Evolutionary conservation across 1,139 yeast species (phyloP).

Genomic region (Yamadazyma aaseri): DNA sequence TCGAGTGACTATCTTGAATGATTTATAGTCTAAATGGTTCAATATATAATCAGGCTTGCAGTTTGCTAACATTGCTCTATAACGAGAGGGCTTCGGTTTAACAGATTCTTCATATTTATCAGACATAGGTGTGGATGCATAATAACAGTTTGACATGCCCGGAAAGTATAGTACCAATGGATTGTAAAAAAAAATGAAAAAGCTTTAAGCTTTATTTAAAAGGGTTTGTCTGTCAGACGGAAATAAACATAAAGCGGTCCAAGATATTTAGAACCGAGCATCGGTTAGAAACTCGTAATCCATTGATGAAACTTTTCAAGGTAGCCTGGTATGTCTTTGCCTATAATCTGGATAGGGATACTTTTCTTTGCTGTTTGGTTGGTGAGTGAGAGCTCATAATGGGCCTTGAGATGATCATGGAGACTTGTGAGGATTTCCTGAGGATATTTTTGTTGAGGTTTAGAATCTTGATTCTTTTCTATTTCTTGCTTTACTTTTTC

Average conservation of each 20-base stretch:
- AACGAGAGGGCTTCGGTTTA: not conserved
- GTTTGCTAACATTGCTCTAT: not conserved
- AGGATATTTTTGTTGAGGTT: constrained; percentile 9
- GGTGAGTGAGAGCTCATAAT: constrained; percentile 28
- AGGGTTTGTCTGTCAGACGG: too few species aligned
- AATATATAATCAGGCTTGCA: constrained; percentile 25
- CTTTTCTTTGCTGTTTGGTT: constrained; percentile 26
- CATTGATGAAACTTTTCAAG: constrained; percentile 20
- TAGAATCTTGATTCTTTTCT: constrained; percentile 1
- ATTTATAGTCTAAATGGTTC: constrained; percentile 25
- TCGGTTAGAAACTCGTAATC: too few species aligned
- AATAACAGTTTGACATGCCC: not conserved
- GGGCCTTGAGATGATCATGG: constrained; percentile 21
- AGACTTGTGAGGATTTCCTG: constrained; percentile 5
- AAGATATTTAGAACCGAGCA: too few species aligned
- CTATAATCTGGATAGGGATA: constrained; percentile 27
- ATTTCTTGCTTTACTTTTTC: constrained; percentile 13
- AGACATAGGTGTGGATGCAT: not conserved
- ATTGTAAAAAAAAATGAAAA: too few species aligned
- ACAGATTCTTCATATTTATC: constrained; percentile 1
- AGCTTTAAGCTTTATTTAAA: too few species aligned
- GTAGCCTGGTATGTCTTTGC: constrained; percentile 22
- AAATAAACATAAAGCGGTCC: too few species aligned
- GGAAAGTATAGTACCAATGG: not conserved
- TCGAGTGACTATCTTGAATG: constrained; percentile 25